phyloP scores from a whole-genome alignment of 2,329 filamentous ascomycete genomes.

The Aspergillus phoenicis region DNA sequence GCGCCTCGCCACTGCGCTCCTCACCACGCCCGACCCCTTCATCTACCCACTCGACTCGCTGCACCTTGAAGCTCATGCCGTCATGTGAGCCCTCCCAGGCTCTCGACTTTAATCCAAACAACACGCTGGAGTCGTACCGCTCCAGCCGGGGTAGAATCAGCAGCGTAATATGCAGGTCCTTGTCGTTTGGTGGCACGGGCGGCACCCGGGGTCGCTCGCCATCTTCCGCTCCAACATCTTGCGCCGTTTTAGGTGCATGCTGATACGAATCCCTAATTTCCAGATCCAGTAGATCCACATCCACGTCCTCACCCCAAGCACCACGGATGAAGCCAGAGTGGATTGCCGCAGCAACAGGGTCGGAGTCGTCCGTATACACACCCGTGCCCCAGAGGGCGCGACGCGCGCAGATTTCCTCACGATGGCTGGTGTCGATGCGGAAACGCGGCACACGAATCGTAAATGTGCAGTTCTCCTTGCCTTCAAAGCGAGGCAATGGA shows the following conservation, averaged over 20 bases:
- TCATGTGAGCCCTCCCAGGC: constrained; percentile 78
- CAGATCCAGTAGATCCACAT: constrained; percentile 65
- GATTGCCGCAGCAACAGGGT: constrained; percentile 88
- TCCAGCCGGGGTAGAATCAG: constrained; percentile 78
- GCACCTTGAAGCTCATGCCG: constrained; percentile 85
- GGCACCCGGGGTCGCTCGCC: constrained; percentile 39
- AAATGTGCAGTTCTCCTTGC: constrained; percentile 84
- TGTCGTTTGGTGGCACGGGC: constrained; percentile 60
- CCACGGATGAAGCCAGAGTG: constrained; percentile 91
- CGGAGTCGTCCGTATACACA: constrained; percentile 93
- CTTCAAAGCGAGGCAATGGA: constrained; percentile 74
- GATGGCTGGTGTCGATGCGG: constrained; percentile 68
- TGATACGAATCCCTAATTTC: constrained; percentile 53
- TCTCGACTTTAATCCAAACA: constrained; percentile 80
- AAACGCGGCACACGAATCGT: constrained; percentile 83
- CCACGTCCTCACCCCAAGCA: constrained; percentile 79
- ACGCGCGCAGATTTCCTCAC: constrained; percentile 81
- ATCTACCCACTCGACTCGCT: constrained; percentile 80
- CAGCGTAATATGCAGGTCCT: constrained; percentile 84
- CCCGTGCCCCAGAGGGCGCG: constrained; percentile 90
- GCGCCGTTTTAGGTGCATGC: constrained; percentile 46
- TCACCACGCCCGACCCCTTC: constrained; percentile 59
- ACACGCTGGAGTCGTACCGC: constrained; percentile 72
- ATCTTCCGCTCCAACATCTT: constrained; percentile 32
- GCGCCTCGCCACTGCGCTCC: constrained; percentile 50